Evolutionary conservation across 129 eudicot species (phyloP), one percentile per base, ranked within the genome.

Genomic region (Solidago caesia): DNA sequence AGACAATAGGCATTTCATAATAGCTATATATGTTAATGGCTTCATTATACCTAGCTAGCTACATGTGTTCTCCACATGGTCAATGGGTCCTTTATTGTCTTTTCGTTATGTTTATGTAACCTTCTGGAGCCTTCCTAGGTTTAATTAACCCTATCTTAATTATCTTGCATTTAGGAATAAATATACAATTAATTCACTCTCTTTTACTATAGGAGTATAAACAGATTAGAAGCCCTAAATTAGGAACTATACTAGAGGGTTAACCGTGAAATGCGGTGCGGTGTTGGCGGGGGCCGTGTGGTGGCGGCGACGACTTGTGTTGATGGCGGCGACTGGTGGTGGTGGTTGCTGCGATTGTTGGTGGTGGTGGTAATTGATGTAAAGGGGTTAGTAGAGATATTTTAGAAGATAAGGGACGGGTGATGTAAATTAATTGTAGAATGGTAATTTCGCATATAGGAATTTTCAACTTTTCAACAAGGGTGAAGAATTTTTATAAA

Each of bases 41-140:
- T 60, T 13, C 58, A 58, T 69, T 77, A 55, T 48, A 59, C 13
- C 61, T 21, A 21, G 21, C 21, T 21, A 21, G 21, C 21, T 33
- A 12, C 65, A 70, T 45, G 61, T 61, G 70, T 73, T 45, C 6
- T 71, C 69, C 75, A 77, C 39, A 59, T 77, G 81, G 73, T 48
- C 39, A 33, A 69, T 77, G 71, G 76, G 44, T 29, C 80, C 80
- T 59, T 59, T 16, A 7, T 39, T 76, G 74, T 59, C 53, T 60
- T 47, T 15, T 60, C 62, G 59, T 45, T 69, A 25, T 6, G 56
- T 59, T 69, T 46, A 69, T 48, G 52, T 77, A 33, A 4, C 29
- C 81, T 58, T 77, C 70, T 77, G 15, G 43, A 33, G 46, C 52
- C 60, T 64, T n/a, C 69, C 6, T 10, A 14, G 59, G 46, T 60